Evolutionary conservation across 768 basidiomycete genomes (phyloP).

Genomic region (Trametes elegans): DNA sequence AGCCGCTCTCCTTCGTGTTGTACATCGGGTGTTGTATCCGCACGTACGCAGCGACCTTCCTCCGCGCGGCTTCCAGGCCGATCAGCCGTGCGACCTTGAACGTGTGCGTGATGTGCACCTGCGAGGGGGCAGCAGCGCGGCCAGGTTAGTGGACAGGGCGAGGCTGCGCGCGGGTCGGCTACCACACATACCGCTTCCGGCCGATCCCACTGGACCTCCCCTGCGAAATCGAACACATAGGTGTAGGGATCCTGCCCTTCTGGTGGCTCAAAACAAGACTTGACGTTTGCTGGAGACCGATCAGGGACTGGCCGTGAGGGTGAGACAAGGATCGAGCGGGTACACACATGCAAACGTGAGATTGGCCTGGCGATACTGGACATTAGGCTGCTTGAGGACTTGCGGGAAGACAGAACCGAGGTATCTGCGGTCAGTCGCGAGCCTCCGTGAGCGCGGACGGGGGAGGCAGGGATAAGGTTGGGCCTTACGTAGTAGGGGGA

Average conservation of each 20-base stretch:
- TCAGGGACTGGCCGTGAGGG: conserved; percentile 16
- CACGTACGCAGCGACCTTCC: conserved; percentile 75
- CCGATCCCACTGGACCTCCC: conserved; percentile 74
- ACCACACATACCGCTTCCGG: conserved; percentile 68
- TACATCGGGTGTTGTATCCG: conserved; percentile 79
- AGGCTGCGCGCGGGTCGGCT: too few relatives aligned
- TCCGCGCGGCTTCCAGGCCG: conserved; percentile 76
- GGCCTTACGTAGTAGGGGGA: conserved; percentile 70
- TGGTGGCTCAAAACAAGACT: conserved; percentile 68
- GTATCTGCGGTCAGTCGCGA: conserved; percentile 49
- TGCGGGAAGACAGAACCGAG: conserved; percentile 74
- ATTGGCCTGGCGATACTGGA: conserved; percentile 83
- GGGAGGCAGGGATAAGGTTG: conserved; percentile 24
- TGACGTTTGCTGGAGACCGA: conserved; percentile 54
- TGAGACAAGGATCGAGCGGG: not conserved
- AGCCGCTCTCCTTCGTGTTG: conserved; percentile 64
- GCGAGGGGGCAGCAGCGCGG: too few relatives aligned
- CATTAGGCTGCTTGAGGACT: conserved; percentile 61
- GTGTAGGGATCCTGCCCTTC: conserved; percentile 67
- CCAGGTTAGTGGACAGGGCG: too few relatives aligned
- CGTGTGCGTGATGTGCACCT: conserved; percentile 81
- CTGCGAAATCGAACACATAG: conserved; percentile 84
- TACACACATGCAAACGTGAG: conserved; percentile 67
- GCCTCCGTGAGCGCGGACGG: conserved; percentile 14
- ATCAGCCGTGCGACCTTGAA: conserved; percentile 65